Conservation (phyloP, 2,329 filamentous ascomycete genomes). For the Claviceps sp. region DNA sequence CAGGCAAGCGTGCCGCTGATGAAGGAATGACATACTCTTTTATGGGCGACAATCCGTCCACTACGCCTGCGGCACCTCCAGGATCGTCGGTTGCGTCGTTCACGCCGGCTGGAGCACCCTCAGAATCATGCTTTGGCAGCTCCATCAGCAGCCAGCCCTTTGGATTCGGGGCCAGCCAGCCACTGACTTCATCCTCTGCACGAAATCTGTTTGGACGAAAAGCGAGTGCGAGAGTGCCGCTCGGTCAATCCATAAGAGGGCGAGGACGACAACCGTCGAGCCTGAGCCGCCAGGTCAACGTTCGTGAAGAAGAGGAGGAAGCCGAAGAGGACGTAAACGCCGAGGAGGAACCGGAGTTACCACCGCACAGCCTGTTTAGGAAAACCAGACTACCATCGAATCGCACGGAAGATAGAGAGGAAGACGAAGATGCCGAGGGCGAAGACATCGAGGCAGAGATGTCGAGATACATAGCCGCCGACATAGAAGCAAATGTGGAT, state of each 20-base stretch:
- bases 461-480: constrained; percentile 21
- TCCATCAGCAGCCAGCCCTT: constrained; percentile 32
- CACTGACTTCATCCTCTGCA: constrained; percentile 13
- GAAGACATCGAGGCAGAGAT: constrained; percentile 24
- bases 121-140: constrained; percentile 40
- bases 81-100: constrained; percentile 40
- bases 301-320: constrained; percentile 19
- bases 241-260: constrained; percentile 34
- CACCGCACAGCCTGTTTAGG: constrained; percentile 20
- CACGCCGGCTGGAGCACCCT: constrained; percentile 42
- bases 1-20: constrained; percentile 25
- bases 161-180: constrained; percentile 23
- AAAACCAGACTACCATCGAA: constrained; percentile 10
- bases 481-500: constrained; percentile 24
- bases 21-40: constrained; percentile 21
- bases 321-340: constrained; percentile 19
- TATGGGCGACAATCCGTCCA: constrained; percentile 33
- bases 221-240: constrained; percentile 26
- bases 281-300: constrained; percentile 30
- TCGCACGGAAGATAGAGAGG: constrained; percentile 10
- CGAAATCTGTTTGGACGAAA: constrained; percentile 25
- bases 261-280: constrained; percentile 33
- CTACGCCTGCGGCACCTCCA: constrained; percentile 38
- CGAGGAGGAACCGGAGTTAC: constrained; percentile 22
- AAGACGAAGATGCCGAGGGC: constrained; percentile 14